These are phyloP conservation scores for Colletotrichum sp. DNA, from an alignment of 2,329 filamentous ascomycete species.

Conservation along the genomic window DNA sequence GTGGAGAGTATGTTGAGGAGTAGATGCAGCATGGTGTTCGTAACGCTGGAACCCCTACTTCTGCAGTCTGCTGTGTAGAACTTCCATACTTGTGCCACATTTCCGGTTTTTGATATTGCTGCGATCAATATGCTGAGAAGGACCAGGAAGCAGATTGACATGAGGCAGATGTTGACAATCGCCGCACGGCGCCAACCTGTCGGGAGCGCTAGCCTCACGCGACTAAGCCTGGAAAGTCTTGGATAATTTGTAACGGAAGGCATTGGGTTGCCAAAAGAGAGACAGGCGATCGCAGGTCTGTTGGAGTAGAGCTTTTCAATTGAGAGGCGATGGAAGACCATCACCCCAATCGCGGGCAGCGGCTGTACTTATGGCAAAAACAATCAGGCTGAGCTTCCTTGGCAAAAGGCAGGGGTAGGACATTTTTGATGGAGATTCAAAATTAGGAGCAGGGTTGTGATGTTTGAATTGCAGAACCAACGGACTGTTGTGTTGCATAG, in stretches of 20 bases:
- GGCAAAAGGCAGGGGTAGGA: too few species aligned
- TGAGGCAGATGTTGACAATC: background rate
- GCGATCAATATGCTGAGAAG: background rate
- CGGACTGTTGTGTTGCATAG: too few species aligned
- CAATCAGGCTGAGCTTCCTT: too few species aligned
- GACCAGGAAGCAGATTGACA: background rate
- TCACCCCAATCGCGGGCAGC: too few species aligned
- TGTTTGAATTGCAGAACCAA: too few species aligned
- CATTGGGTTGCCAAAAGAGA: too few species aligned
- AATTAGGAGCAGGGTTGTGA: background rate
- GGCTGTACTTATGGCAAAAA: too few species aligned
- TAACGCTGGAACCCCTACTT: background rate
- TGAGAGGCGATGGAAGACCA: too few species aligned
- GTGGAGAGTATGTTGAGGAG: slow-evolving; percentile 43
- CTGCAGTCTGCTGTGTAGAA: background rate
- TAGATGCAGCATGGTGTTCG: slow-evolving; percentile 39
- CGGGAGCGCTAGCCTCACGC: background rate
- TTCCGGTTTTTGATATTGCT: background rate
- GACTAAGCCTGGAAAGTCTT: too few species aligned
- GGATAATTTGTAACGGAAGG: too few species aligned
- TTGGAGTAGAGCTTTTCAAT: too few species aligned
- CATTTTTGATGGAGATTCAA: background rate
- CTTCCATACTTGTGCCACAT: background rate
- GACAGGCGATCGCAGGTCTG: too few species aligned
- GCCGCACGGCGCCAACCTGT: background rate